A percentile compares a stretch with the other conserved stretches of the same genome.
Evolutionary conservation across 1,284 basidiomycete genomes (phyloP).

Genomic region (Austroboletus olivaceoglutinosus): DNA sequence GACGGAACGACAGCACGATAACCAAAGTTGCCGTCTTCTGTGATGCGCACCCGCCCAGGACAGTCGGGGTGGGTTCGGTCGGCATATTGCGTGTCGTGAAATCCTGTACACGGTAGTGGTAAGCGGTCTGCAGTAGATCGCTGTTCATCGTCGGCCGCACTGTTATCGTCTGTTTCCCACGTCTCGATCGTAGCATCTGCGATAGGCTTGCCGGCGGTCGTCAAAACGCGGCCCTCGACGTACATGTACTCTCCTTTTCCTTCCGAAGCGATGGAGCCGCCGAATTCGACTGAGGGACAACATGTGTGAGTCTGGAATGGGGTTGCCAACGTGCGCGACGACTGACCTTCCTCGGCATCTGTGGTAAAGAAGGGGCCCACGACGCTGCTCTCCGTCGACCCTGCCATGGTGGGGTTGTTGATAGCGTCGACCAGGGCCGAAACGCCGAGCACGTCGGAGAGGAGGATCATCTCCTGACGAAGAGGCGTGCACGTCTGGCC

Average conservation of each 20-base stretch:
- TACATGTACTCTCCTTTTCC: conserved; percentile 83
- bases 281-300: conserved; percentile 46
- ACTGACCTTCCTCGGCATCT: conserved; percentile 70
- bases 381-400: conserved; percentile 73
- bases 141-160: too few relatives aligned
- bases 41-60: conserved; percentile 65
- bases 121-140: not conserved
- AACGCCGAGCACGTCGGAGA: conserved; percentile 78
- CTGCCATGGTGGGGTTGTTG: conserved; percentile 68
- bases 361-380: conserved; percentile 85
- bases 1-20: conserved; percentile 79
- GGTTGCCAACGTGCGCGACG: not conserved
- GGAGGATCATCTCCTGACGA: conserved; percentile 82
- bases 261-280: conserved; percentile 72
- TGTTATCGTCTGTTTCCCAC: conserved; percentile 82
- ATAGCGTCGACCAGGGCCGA: conserved; percentile 76
- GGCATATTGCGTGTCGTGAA: conserved; percentile 65
- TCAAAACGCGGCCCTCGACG: conserved; percentile 68
- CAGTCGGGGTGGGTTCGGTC: conserved; percentile 67
- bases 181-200: conserved; percentile 71
- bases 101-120: conserved; percentile 34
- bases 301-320: not conserved
- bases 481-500: conserved; percentile 72
- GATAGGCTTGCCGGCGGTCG: conserved; percentile 68
- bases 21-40: conserved; percentile 63